Conservation (phyloP, 2,329 filamentous ascomycete species). For the Xylariaceae sp. region DNA sequence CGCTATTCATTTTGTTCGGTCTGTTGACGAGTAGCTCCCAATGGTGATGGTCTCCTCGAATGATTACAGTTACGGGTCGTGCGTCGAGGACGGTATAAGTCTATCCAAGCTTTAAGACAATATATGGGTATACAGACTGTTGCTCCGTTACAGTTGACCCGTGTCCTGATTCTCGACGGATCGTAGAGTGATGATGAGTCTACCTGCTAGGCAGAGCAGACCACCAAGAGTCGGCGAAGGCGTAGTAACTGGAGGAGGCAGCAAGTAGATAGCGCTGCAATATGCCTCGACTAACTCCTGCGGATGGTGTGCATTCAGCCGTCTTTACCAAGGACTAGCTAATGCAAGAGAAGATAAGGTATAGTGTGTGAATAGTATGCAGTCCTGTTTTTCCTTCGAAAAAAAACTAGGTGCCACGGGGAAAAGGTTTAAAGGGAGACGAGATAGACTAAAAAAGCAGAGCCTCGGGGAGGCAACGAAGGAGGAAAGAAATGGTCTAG, state of each 20-base stretch:
- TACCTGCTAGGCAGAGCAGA: slow-evolving; percentile 2
- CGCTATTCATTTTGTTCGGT: slow-evolving; percentile 35
- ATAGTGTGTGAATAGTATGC: slow-evolving; percentile 5
- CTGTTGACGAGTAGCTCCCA: no score
- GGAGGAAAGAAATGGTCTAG: slow-evolving; percentile 20
- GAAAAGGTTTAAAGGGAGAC: slow-evolving; percentile 33
- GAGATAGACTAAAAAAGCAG: slow-evolving; percentile 23
- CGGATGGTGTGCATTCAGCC: slow-evolving; percentile 8
- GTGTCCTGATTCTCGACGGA: no score
- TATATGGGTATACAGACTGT: neutral
- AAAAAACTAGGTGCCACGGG: slow-evolving; percentile 25
- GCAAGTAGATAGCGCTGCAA: slow-evolving; percentile 8
- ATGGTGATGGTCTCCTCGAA: no score
- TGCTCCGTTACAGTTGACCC: neutral
- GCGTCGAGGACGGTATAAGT: no score
- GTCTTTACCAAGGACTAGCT: slow-evolving; percentile 11
- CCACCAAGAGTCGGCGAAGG: slow-evolving; percentile 13
- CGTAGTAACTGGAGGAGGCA: slow-evolving; percentile 2
- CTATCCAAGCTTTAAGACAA: no score
- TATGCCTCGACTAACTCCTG: slow-evolving; percentile 7
- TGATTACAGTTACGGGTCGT: no score
- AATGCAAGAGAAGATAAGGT: slow-evolving; percentile 1
- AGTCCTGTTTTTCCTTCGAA: slow-evolving; percentile 10
- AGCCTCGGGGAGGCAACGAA: slow-evolving; percentile 26
- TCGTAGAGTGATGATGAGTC: slow-evolving; percentile 15